These are phyloP conservation scores for Gracilaria caudata DNA, from an alignment of 23 red algal genomes.

Conservation along the genomic window DNA sequence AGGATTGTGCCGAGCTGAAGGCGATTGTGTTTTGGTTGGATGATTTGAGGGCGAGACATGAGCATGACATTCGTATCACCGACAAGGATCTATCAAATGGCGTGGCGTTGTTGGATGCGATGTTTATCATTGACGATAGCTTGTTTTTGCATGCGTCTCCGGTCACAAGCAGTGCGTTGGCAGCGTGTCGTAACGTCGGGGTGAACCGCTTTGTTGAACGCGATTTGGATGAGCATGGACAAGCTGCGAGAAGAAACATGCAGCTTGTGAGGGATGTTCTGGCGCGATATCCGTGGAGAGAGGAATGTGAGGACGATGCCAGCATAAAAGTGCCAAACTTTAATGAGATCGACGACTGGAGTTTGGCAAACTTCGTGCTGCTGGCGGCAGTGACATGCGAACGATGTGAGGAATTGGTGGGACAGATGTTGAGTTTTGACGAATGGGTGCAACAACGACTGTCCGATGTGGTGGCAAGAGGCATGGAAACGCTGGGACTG, in stretches of 20 bases:
- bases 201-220: slow-evolving; percentile 20
- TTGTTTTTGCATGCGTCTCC: slow-evolving; percentile 12
- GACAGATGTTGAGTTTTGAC: slow-evolving; percentile 53
- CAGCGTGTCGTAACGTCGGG: not conserved
- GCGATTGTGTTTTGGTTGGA: slow-evolving; percentile 66
- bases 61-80: slow-evolving; percentile 1
- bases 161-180: not conserved
- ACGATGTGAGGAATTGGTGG: slow-evolving; percentile 25
- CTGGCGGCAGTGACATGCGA: slow-evolving; percentile 51
- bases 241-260: slow-evolving; percentile 26
- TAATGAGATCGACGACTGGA: slow-evolving; percentile 31
- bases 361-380: slow-evolving; percentile 50
- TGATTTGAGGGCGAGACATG: slow-evolving; percentile 26
- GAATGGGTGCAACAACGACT: slow-evolving; percentile 55
- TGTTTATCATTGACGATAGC: slow-evolving; percentile 34
- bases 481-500: slow-evolving; percentile 42
- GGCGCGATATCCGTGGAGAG: slow-evolving; percentile 33
- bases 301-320: slow-evolving; percentile 23
- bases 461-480: slow-evolving; percentile 39
- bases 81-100: slow-evolving; percentile 58
- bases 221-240: slow-evolving; percentile 43
- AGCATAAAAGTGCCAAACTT: slow-evolving; percentile 26
- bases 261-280: slow-evolving; percentile 29
- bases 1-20: slow-evolving; percentile 35
- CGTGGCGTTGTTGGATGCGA: slow-evolving; percentile 52